Conservation (phyloP, 2,329 filamentous ascomycete genomes). For the Arthrinium phaeospermum region DNA sequence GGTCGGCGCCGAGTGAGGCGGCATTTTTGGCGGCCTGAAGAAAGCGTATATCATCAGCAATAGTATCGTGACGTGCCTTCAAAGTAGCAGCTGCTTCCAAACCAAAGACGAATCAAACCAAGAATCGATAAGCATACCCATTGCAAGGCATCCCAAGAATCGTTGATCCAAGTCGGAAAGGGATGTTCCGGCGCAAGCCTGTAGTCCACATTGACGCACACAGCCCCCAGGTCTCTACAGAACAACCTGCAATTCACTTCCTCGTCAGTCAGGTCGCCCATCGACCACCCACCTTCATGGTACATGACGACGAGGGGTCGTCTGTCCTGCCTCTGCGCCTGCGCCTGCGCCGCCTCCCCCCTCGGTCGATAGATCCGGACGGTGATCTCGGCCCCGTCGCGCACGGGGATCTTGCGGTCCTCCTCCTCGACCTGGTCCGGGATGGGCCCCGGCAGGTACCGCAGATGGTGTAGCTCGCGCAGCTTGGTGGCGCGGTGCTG, state of each 20-base stretch:
- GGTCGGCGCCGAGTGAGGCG: conserved; percentile 44
- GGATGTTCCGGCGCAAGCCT: conserved; percentile 52
- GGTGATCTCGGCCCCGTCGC: conserved; percentile 40
- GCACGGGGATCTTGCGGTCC: conserved; percentile 39
- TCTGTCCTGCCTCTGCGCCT: conserved; percentile 22
- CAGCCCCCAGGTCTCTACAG: conserved; percentile 41
- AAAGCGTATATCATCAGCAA: not conserved
- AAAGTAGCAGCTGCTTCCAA: not conserved
- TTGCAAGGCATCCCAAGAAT: conserved; percentile 51
- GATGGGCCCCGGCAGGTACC: conserved; percentile 34
- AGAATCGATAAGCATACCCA: conserved; percentile 41
- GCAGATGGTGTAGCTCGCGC: conserved; percentile 36
- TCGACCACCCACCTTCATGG: conserved; percentile 42
- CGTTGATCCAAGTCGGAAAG: conserved; percentile 50
- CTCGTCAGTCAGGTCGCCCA: conserved; percentile 42
- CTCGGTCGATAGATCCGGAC: conserved; percentile 40
- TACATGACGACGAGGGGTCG: conserved; percentile 41
- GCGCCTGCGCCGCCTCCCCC: conserved; percentile 6
- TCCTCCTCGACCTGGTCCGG: conserved; percentile 35
- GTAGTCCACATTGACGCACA: conserved; percentile 49
- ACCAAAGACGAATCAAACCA: too few species aligned
- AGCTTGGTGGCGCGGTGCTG: conserved; percentile 33
- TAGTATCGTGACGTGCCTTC: not conserved
- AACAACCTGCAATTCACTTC: conserved; percentile 40
- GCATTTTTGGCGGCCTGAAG: conserved; percentile 44